Evolutionary conservation across 2,329 filamentous ascomycete genomes (phyloP), one percentile per base, ranked within the genome.

Genomic region (Metarhizium album): DNA sequence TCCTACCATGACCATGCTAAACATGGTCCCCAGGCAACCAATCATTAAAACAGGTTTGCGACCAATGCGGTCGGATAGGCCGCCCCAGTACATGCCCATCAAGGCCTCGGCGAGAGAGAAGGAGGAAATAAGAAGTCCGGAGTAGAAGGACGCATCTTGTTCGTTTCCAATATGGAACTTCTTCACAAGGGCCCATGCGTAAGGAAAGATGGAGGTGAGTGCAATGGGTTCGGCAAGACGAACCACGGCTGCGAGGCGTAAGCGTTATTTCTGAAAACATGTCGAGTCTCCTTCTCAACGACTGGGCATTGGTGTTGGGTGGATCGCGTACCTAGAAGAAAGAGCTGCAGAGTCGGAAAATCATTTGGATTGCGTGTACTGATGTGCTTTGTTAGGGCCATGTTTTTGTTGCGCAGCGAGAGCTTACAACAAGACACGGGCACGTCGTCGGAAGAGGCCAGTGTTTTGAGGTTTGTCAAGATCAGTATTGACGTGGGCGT

Each of bases 191-290:
- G 85, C 79, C 86, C 86, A 94, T 53, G 87, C 87, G 67, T 95
- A 96, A 20, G 90, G 90, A 61, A 91, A 94, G 67, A 95, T 93
- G 62, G 87, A 93, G 1, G 90, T 95, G 56, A 96, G 79, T 47
- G 90, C 90, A 60, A 96, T 91, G 22, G 90, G 90, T 68, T 96
- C 90, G 49, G 90, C 87, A 58, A 96, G 81, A 55, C 90, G 88
- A 64, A 94, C 90, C 74, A 95, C 88, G 66, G 89, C 90, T 95
- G 52, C 16, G 5, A 20, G 20, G 3, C 3, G 9, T 33, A 6
- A 22, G 29, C 40, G 11, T 22, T 14, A 18, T 38, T 38, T 1
- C 35, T 37, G 11, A 14, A n/a, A 20, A 29, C 4, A 29, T 18
- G 7, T 11, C 16, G 22, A 16, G 16, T 35, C 2, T 29, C 33